phyloP scores from a whole-genome alignment of 192 early-diverging fungal genomes.

The Umbelopsis sp. region DNA sequence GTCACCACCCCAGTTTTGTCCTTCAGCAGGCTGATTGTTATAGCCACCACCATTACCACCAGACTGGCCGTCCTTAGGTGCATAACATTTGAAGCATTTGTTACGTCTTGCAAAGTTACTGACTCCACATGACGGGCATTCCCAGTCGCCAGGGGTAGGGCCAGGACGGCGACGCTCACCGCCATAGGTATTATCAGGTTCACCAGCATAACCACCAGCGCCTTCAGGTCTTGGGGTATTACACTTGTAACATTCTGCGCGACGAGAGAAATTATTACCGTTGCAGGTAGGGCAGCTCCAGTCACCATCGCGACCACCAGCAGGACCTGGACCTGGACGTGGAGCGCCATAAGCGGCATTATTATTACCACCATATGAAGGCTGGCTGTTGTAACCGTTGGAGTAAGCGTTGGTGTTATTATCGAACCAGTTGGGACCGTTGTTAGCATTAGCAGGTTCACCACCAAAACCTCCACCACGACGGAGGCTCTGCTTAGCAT shows the following conservation, averaged over 20 bases:
- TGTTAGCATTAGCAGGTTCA: conserved; percentile 2
- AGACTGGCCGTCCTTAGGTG: conserved; percentile 15
- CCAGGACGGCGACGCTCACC: conserved; percentile 26
- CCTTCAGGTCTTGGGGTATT: conserved; percentile 31
- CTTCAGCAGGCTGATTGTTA: background rate
- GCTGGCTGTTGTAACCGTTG: conserved; percentile 21
- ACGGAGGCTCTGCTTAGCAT: conserved; percentile 36
- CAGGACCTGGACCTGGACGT: conserved; percentile 2
- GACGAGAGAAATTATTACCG: conserved; percentile 25
- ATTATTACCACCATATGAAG: background rate
- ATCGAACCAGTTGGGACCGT: conserved; percentile 27
- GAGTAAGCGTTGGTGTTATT: background rate
- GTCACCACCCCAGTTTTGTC: background rate
- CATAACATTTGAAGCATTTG: conserved; percentile 31
- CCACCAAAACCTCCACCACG: conserved; percentile 27
- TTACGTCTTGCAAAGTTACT: conserved; percentile 30
- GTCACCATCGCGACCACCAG: conserved; percentile 25
- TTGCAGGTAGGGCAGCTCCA: conserved; percentile 29
- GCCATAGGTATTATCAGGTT: background rate
- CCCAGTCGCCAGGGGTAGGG: conserved; percentile 35
- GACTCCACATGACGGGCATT: conserved; percentile 27
- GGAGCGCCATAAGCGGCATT: conserved; percentile 4
- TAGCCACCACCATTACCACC: conserved; percentile 6
- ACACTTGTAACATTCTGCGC: conserved; percentile 31
- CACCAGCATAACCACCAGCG: conserved; percentile 19